Percentiles rank a stretch among this genome's conserved stretches.
Conservation (phyloP, 78 protist species). For the Emiliania huxleyi region DNA sequence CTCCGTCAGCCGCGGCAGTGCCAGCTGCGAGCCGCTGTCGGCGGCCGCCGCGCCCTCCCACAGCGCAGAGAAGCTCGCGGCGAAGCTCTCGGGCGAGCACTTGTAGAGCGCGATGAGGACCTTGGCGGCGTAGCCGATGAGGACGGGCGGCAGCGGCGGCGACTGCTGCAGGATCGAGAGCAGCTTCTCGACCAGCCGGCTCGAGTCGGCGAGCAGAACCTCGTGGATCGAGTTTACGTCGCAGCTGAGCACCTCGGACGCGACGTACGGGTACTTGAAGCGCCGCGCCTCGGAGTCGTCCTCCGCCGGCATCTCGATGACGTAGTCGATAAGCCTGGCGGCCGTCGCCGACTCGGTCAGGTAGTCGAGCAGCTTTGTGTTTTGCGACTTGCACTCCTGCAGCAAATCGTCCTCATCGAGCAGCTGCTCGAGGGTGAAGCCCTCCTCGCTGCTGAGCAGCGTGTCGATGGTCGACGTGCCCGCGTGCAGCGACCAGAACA, state of each 20-base stretch:
- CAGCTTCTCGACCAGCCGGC: not conserved
- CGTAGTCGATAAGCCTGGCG: not conserved
- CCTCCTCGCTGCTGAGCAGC: not conserved
- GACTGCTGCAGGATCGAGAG: not conserved
- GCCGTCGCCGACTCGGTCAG: not conserved
- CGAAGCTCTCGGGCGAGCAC: not conserved
- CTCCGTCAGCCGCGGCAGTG: not conserved
- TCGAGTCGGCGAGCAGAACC: not conserved
- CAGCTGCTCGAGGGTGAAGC: not conserved
- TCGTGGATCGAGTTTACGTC: not conserved
- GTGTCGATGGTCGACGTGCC: not conserved
- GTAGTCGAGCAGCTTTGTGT: not conserved
- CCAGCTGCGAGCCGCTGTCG: not conserved
- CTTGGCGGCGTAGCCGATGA: not conserved
- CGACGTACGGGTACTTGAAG: not conserved
- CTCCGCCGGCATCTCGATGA: not conserved
- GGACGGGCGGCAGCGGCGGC: not conserved
- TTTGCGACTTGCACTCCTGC: not conserved
- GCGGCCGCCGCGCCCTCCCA: not conserved
- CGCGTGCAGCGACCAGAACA: not conserved
- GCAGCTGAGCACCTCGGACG: not conserved
- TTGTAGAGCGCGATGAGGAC: not conserved
- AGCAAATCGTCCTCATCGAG: not conserved
- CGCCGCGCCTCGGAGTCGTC: not conserved
- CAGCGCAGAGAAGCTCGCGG: not conserved